Conservation (phyloP, 2,329 filamentous ascomycete species). For the Clarireedia sp. region DNA sequence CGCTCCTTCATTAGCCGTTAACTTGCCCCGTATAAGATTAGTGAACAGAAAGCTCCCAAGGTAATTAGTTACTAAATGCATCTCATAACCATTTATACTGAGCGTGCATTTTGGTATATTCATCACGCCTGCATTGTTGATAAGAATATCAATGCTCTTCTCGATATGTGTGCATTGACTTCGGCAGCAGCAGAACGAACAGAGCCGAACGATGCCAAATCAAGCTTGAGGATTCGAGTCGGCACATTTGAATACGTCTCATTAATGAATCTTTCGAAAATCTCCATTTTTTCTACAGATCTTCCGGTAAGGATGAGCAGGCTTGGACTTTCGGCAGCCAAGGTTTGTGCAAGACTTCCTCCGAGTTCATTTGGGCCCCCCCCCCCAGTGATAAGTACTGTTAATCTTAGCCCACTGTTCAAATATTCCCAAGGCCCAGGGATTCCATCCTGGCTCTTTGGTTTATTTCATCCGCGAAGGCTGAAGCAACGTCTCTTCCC, state of each 20-base stretch:
- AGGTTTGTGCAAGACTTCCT: background rate
- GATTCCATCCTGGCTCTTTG: background rate
- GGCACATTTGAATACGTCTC: background rate
- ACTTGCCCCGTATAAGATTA: slow-evolving; percentile 11
- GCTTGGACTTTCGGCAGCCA: background rate
- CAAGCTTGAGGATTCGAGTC: slow-evolving; percentile 13
- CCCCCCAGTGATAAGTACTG: slow-evolving; percentile 2
- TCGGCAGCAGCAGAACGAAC: slow-evolving; percentile 33
- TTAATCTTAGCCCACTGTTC: too few relatives aligned
- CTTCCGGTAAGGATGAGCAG: slow-evolving; percentile 12
- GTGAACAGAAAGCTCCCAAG: slow-evolving; percentile 17
- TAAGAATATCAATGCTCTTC: slow-evolving; percentile 34
- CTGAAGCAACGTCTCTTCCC: background rate
- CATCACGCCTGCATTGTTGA: slow-evolving; percentile 24
- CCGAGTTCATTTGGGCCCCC: background rate
- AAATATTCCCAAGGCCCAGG: background rate
- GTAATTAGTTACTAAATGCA: slow-evolving; percentile 14
- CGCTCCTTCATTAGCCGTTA: slow-evolving; percentile 2
- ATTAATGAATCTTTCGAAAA: slow-evolving; percentile 5
- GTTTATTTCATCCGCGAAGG: background rate
- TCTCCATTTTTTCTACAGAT: slow-evolving; percentile 1
- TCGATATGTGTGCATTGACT: slow-evolving; percentile 27
- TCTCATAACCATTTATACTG: slow-evolving; percentile 11
- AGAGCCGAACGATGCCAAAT: slow-evolving; percentile 33
- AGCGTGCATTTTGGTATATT: background rate